phyloP scores from a whole-genome alignment of 441 rosid genomes.

The Eutrema salsugineum region DNA sequence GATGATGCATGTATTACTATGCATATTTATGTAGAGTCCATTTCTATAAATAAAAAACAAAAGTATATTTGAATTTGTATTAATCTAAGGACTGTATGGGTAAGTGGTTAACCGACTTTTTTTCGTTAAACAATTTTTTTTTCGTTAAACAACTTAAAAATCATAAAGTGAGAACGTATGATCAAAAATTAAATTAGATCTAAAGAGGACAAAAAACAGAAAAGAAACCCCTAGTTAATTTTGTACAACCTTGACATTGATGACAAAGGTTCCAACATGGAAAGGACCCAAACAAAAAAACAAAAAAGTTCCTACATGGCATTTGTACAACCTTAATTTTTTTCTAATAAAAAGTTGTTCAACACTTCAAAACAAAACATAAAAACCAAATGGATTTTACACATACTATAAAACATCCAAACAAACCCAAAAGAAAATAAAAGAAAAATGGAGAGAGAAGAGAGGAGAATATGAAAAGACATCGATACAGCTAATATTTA shows the following conservation, averaged over 20 bases:
- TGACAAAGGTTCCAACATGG: not conserved
- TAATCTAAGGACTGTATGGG: not conserved
- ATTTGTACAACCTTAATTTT: constrained; percentile 3
- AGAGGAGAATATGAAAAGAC: constrained; percentile 3
- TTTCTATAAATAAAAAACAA: not conserved
- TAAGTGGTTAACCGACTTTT: not conserved
- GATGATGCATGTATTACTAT: not conserved
- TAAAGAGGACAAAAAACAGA: not conserved
- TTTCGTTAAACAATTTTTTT: not conserved
- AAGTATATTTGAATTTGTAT: not conserved
- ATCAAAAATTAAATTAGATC: not conserved
- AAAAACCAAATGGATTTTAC: not conserved
- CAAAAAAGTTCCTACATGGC: not conserved
- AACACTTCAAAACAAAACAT: not conserved
- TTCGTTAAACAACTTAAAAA: not conserved
- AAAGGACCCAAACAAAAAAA: too few relatives aligned
- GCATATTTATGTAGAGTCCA: not conserved
- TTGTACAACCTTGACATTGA: not conserved
- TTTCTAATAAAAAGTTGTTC: not conserved
- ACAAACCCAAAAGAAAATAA: not conserved
- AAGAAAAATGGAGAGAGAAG: not conserved
- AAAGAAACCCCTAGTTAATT: not conserved
- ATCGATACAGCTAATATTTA: constrained; percentile 10
- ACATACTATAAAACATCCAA: not conserved
- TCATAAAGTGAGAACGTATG: too few relatives aligned